phyloP scores from a whole-genome alignment of 2,329 filamentous ascomycete genomes.

The Ophiostoma sp. region DNA sequence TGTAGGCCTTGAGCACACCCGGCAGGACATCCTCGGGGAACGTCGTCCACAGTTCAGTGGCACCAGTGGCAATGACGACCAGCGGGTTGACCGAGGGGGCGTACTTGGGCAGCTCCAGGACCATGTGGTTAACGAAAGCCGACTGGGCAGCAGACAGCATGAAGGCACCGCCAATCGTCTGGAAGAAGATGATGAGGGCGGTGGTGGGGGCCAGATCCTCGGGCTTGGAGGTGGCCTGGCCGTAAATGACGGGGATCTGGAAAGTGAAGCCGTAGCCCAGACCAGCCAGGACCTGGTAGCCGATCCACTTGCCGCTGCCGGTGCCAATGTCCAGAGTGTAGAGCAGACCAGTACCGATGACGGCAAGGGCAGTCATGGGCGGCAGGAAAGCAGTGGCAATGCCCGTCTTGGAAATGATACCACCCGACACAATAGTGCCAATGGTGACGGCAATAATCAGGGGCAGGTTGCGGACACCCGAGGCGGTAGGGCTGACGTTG shows the following conservation, averaged over 20 bases:
- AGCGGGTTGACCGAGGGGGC: constrained; percentile 25
- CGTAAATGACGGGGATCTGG: constrained; percentile 48
- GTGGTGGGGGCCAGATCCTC: constrained; percentile 44
- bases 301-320: constrained; percentile 44
- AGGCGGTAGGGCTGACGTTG: constrained; percentile 40
- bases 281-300: constrained; percentile 51
- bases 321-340: constrained; percentile 42
- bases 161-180: constrained; percentile 50
- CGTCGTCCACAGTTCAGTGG: constrained; percentile 51
- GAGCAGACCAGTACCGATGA: constrained; percentile 41
- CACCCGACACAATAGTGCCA: constrained; percentile 40
- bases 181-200: constrained; percentile 43
- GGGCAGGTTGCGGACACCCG: constrained; percentile 45
- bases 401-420: constrained; percentile 37
- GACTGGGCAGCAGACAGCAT: constrained; percentile 47
- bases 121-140: constrained; percentile 42
- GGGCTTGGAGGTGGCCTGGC: constrained; percentile 36
- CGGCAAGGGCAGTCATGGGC: constrained; percentile 36
- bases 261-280: constrained; percentile 47
- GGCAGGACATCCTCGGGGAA: constrained; percentile 48
- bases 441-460: constrained; percentile 43
- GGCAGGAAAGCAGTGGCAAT: constrained; percentile 42
- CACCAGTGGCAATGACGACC: constrained; percentile 40
- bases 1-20: constrained; percentile 58
- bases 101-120: constrained; percentile 33